phyloP scores from a whole-genome alignment of 495 filamentous ascomycete species.

The Aspergillus wentii region DNA sequence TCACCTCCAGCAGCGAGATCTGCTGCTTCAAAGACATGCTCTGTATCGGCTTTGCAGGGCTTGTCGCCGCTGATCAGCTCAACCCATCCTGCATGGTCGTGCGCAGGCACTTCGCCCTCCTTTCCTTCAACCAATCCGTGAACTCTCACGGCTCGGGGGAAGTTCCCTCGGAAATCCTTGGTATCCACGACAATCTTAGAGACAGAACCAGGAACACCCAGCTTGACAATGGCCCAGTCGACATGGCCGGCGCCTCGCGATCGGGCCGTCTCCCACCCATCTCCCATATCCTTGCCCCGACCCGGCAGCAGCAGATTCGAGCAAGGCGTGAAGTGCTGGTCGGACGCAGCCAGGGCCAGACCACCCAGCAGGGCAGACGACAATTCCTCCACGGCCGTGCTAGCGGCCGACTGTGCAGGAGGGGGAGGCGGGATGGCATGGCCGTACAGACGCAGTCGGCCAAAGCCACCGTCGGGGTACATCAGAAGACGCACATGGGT shows the following conservation, averaged over 20 bases:
- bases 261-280: constrained; percentile 90
- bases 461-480: constrained; percentile 95
- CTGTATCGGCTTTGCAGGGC: constrained; percentile 69
- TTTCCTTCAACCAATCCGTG: constrained; percentile 55
- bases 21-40: constrained; percentile 63
- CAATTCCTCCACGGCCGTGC: constrained; percentile 66
- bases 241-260: constrained; percentile 70
- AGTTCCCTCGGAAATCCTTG: constrained; percentile 87
- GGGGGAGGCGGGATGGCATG: constrained; percentile 50
- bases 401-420: constrained; percentile 2
- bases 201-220: constrained; percentile 68
- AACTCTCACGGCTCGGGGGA: constrained; percentile 67
- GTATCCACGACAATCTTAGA: constrained; percentile 78
- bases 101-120: constrained; percentile 45
- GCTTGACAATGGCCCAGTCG: constrained; percentile 79
- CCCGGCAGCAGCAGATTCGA: constrained; percentile 82
- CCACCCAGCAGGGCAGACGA: constrained; percentile 79
- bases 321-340: constrained; percentile 82
- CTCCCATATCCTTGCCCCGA: constrained; percentile 85
- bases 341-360: constrained; percentile 68
- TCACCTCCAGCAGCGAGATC: constrained; percentile 27
- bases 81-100: constrained; percentile 64
- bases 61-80: constrained; percentile 64
- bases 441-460: constrained; percentile 77
- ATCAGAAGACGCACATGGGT: constrained; percentile 84